Evolutionary conservation across 2,329 filamentous ascomycete species (phyloP), one percentile per base, ranked within the genome.

Genomic region (Penicillium griseofulvum): DNA sequence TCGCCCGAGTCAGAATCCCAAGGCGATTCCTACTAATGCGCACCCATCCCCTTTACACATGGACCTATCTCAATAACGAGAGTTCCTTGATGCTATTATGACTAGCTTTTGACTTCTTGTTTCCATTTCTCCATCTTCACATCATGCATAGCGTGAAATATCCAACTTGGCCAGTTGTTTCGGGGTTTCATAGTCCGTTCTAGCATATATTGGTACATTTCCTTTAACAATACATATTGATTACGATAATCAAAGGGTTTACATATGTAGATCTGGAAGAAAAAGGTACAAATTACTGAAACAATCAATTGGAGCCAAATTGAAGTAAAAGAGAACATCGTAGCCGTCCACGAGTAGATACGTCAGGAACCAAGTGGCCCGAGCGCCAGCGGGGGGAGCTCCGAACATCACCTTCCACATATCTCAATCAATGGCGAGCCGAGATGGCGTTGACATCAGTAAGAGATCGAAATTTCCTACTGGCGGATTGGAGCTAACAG

Each of bases 371-470:
- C 31, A 51, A 44, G 46, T 58, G 58, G 58, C 36, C 58, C 50
- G 55, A 61, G 59, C 61, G 52, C 53, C 56, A 45, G 59, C 61
- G 61, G 61, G 61, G 61, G 54, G 48, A 61, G 54, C 62, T 64
- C 52, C 57, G 59, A 51, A 54, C 50, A 58, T 60, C 57, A 61
- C 60, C 59, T 62, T 50, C 58, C 37, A 37, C 44, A 45, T 41
- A 44, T 56, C 49, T 59, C 49, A 50, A 54, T 59, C 38, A 60
- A 73, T 74, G 73, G 71, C 66, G 66, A 62, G 61, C 60, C 63
- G 63, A 73, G 69, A 76, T 76, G 74, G 74, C 74, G 66, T 55
- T 76, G 67, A 76, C 72, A 69, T 76, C 74, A 68, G 74, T 76
- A 68, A 55, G 65, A 28, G 11, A 11, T 10, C 1, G 7, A 5